phyloP scores from a whole-genome alignment of 2,329 filamentous ascomycete genomes.

The Aurifilum marmelostoma region DNA sequence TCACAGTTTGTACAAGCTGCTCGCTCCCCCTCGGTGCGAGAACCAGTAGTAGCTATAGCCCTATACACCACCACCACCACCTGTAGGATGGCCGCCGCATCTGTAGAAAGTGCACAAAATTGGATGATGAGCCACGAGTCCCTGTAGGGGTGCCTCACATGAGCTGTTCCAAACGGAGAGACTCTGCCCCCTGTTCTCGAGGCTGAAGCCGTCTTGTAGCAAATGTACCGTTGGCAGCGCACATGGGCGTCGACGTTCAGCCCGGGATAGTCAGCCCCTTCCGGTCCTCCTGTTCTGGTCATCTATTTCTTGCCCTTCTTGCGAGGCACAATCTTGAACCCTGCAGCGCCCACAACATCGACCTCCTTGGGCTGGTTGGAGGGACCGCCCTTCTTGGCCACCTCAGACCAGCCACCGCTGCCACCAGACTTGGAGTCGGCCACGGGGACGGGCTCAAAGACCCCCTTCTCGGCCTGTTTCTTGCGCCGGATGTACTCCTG shows the following conservation, averaged over 20 bases:
- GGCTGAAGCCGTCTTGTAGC: neutral
- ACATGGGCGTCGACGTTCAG: neutral
- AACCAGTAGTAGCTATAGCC: neutral
- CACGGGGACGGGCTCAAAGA: constrained; percentile 64
- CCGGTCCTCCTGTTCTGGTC: no score
- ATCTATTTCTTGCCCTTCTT: constrained; percentile 84
- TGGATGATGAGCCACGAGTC: neutral
- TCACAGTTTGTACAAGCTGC: neutral
- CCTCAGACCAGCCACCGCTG: constrained; percentile 87
- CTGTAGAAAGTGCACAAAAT: neutral
- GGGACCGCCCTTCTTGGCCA: constrained; percentile 84
- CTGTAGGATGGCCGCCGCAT: neutral
- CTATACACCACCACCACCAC: neutral
- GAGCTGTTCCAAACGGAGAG: neutral
- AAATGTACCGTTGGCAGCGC: neutral
- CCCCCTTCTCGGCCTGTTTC: constrained; percentile 89
- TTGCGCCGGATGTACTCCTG: constrained; percentile 93
- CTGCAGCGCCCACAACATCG: constrained; percentile 45
- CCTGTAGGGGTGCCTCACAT: neutral
- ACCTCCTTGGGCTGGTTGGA: constrained; percentile 47
- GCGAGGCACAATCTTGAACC: constrained; percentile 91
- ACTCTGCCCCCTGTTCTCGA: neutral
- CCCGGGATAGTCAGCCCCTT: no score
- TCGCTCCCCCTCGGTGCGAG: neutral
- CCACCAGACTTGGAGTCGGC: constrained; percentile 58